Conservation (phyloP, 2,329 filamentous ascomycete genomes). For the Escovopsis sp. region DNA sequence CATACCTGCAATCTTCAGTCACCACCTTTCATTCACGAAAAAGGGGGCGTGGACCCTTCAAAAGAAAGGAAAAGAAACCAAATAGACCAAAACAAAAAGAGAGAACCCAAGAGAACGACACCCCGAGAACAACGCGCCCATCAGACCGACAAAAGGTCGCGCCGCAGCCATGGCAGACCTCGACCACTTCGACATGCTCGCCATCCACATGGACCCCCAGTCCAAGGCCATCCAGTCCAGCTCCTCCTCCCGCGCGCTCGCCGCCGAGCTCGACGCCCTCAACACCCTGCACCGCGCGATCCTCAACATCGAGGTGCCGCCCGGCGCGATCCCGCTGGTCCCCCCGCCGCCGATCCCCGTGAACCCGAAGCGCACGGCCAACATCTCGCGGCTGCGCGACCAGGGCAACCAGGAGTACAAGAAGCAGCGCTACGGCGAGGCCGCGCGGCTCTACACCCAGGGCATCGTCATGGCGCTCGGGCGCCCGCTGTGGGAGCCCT, state of each 20-base stretch:
- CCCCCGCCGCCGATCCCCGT: slow-evolving; percentile 82
- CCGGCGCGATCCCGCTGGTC: slow-evolving; percentile 42
- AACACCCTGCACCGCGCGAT: slow-evolving; percentile 68
- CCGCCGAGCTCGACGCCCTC: slow-evolving; percentile 53
- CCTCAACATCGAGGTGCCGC: slow-evolving; percentile 35
- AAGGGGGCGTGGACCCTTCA: too few species aligned
- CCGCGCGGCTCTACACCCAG: slow-evolving; percentile 68
- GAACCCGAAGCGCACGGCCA: slow-evolving; percentile 79
- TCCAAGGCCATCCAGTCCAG: slow-evolving; percentile 55
- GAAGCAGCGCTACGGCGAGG: slow-evolving; percentile 60
- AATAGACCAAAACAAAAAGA: too few species aligned
- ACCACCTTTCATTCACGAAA: too few species aligned
- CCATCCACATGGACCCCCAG: slow-evolving; percentile 65
- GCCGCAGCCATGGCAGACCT: slow-evolving; percentile 36
- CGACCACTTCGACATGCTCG: slow-evolving; percentile 69
- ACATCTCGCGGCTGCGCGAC: slow-evolving; percentile 84
- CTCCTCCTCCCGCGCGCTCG: slow-evolving; percentile 34
- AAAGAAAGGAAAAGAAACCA: too few species aligned
- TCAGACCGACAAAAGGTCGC: neutral
- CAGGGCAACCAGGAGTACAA: slow-evolving; percentile 71
- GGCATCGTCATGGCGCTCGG: slow-evolving; percentile 78
- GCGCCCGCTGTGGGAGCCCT: slow-evolving; percentile 78
- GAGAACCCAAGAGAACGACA: too few species aligned
- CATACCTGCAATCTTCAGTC: neutral
- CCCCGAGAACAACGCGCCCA: neutral